Percentiles rank a stretch among this genome's conserved stretches.
Conservation (phyloP, 106 monocot species). For the Acanthochlamys bracteata region DNA sequence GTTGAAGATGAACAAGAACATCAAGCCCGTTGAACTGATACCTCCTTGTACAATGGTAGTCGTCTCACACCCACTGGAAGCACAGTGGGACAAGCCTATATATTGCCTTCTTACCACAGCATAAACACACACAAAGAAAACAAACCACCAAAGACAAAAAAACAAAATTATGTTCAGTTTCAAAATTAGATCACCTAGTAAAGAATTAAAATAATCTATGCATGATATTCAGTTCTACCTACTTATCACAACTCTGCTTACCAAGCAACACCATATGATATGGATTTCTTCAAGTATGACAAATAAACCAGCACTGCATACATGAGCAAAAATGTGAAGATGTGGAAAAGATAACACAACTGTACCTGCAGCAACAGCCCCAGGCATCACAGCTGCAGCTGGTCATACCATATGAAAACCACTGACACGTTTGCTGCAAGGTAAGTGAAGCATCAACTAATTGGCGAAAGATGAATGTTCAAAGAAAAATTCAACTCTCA, state of each 20-base stretch:
- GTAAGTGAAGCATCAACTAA: background rate
- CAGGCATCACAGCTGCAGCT: constrained; percentile 37
- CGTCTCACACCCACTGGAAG: constrained; percentile 82
- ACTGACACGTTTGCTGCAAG: constrained; percentile 56
- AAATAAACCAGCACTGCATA: constrained; percentile 6
- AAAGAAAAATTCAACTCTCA: background rate
- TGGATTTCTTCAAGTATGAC: constrained; percentile 3
- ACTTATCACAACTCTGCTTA: constrained; percentile 20
- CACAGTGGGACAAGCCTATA: constrained; percentile 76
- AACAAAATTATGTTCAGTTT: constrained; percentile 76
- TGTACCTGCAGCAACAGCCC: constrained; percentile 49
- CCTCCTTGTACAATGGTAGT: constrained; percentile 72
- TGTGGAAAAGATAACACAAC: background rate
- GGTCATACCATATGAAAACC: constrained; percentile 95
- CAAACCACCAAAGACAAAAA: constrained; percentile 81
- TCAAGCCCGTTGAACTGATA: constrained; percentile 63
- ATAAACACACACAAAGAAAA: constrained; percentile 59
- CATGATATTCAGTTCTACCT: background rate
- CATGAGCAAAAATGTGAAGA: too few species aligned
- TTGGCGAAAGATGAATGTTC: background rate
- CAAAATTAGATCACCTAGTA: constrained; percentile 29
- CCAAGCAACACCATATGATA: constrained; percentile 25
- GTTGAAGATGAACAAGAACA: constrained; percentile 68
- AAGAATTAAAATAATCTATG: constrained; percentile 9
- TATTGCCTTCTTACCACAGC: constrained; percentile 86